A percentile compares a stretch with the other conserved stretches of the same genome.
Conservation (phyloP, 2,329 filamentous ascomycete species). For the Epichloe scottii region DNA sequence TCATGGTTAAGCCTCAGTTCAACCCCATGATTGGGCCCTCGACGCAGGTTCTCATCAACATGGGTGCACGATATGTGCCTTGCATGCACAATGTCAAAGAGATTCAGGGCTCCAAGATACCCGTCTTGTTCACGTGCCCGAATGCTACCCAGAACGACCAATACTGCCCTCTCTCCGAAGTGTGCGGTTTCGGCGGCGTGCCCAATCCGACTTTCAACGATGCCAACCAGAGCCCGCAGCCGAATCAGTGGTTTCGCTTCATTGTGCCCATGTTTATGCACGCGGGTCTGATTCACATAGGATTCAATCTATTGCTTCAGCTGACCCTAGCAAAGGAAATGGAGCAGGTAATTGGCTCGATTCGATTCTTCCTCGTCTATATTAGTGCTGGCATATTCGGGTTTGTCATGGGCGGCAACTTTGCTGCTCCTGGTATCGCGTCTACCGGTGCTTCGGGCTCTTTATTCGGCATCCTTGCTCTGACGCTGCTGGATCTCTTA, state of each 20-base stretch:
- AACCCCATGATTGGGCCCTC: constrained; percentile 98
- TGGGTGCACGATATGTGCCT: constrained; percentile 84
- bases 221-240: constrained; percentile 41
- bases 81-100: constrained; percentile 81
- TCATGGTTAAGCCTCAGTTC: constrained; percentile 71
- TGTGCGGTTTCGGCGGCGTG: constrained; percentile 72
- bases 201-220: constrained; percentile 52
- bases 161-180: constrained; percentile 59
- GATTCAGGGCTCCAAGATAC: constrained; percentile 40
- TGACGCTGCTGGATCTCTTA: constrained; percentile 77
- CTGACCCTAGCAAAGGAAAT: constrained; percentile 84
- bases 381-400: constrained; percentile 88
- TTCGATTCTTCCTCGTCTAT: constrained; percentile 85
- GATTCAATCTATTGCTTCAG: constrained; percentile 88
- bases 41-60: constrained; percentile 81
- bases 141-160: constrained; percentile 53
- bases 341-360: constrained; percentile 76
- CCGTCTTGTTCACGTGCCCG: constrained; percentile 65
- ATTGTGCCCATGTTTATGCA: constrained; percentile 94
- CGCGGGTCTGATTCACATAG: constrained; percentile 86
- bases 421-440: constrained; percentile 66
- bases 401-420: constrained; percentile 90
- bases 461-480: constrained; percentile 82
- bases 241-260: constrained; percentile 95
- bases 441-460: constrained; percentile 84